Conservation (phyloP, 257 asterid genomes). For the Misopates orontium region DNA sequence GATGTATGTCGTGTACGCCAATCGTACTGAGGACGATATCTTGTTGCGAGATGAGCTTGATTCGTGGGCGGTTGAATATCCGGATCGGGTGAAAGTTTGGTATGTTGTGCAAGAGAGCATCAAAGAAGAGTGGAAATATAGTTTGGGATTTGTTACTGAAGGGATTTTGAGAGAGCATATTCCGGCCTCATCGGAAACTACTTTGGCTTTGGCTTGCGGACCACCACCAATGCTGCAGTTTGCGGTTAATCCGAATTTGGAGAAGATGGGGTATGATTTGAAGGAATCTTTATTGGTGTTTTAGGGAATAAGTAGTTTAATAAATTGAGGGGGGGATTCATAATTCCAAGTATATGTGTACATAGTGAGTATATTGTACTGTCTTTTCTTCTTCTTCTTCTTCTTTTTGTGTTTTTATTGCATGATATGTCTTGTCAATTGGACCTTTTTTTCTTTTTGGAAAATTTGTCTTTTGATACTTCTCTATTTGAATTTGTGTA, state of each 20-base stretch:
- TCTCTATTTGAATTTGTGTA: neutral
- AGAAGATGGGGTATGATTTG: slow-evolving; percentile 82
- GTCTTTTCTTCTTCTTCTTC: no score
- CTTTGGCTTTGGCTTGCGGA: slow-evolving; percentile 85
- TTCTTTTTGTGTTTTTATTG: no score
- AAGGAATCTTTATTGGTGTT: slow-evolving; percentile 72
- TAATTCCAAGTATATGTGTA: no score
- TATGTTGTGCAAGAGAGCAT: slow-evolving; percentile 65
- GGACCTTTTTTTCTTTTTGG: no score
- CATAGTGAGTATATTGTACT: no score
- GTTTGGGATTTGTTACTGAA: slow-evolving; percentile 67
- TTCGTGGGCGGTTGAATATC: slow-evolving; percentile 66
- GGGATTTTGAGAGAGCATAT: slow-evolving; percentile 63
- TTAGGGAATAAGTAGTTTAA: slow-evolving; percentile 20
- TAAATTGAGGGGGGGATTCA: no score
- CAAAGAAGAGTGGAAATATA: slow-evolving; percentile 63
- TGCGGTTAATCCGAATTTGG: slow-evolving; percentile 86
- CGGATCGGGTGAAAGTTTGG: slow-evolving; percentile 74
- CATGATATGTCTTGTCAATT: no score
- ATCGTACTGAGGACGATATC: slow-evolving; percentile 89
- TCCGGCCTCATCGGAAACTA: slow-evolving; percentile 50
- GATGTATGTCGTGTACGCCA: slow-evolving; percentile 82
- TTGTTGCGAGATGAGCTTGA: slow-evolving; percentile 69
- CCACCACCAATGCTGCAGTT: slow-evolving; percentile 96
- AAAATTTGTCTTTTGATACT: no score